Evolutionary conservation across 352 stramenopile species (phyloP).

Genomic region (Pythium aphanidermatum): DNA sequence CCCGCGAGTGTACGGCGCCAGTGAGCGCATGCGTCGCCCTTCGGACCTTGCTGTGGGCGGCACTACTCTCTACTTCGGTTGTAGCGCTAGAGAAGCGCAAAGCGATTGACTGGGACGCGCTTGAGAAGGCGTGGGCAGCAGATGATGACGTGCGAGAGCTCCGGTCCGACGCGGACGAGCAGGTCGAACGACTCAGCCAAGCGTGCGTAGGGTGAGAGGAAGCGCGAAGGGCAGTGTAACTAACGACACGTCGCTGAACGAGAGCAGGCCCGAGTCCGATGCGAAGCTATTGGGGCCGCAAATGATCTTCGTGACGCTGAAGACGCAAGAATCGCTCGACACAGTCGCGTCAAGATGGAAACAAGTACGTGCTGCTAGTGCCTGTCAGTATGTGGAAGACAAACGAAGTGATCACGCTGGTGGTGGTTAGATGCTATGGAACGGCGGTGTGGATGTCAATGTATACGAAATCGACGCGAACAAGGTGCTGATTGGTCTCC

Average conservation of each 20-base stretch:
- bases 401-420: background rate
- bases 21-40: no score
- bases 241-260: background rate
- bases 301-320: slow-evolving; percentile 78
- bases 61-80: background rate
- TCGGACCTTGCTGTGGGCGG: slow-evolving; percentile 1
- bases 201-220: slow-evolving; percentile 14
- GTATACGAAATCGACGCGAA: slow-evolving; percentile 58
- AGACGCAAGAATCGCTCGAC: slow-evolving; percentile 21
- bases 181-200: slow-evolving; percentile 40
- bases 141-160: slow-evolving; percentile 45
- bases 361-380: slow-evolving; percentile 27
- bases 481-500: slow-evolving; percentile 56
- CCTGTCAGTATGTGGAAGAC: background rate
- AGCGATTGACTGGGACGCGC: slow-evolving; percentile 54
- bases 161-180: slow-evolving; percentile 38
- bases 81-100: slow-evolving; percentile 3
- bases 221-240: background rate
- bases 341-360: slow-evolving; percentile 66
- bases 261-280: slow-evolving; percentile 26
- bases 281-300: slow-evolving; percentile 56
- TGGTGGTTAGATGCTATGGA: slow-evolving; percentile 57
- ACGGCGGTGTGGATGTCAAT: slow-evolving; percentile 56
- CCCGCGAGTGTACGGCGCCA: no score
- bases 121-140: slow-evolving; percentile 59